A percentile compares a stretch with the other conserved stretches of the same genome.
phyloP scores from a whole-genome alignment of 805 yeast species.

The Wickerhamiella dianesei region DNA sequence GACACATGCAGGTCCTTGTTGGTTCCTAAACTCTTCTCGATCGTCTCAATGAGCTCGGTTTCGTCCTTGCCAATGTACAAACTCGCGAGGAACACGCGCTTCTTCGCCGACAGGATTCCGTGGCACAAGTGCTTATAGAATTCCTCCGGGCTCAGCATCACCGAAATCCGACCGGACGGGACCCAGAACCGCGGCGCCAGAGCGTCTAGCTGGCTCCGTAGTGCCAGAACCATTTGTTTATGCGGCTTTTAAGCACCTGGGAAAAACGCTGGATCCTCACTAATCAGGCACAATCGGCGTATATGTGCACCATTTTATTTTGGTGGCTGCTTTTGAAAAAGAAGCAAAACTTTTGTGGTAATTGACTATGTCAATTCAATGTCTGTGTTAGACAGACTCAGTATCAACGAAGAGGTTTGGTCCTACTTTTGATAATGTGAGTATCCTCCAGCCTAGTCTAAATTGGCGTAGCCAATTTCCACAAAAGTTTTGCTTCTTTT shows the following conservation, averaged over 20 bases:
- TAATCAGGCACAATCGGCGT: too few relatives aligned
- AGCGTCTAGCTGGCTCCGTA: conserved; percentile 8
- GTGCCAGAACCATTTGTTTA: neutral
- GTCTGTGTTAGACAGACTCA: too few relatives aligned
- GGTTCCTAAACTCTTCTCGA: conserved; percentile 43
- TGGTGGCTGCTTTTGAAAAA: too few relatives aligned
- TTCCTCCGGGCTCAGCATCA: conserved; percentile 37
- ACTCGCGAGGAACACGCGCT: conserved; percentile 67
- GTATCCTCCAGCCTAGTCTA: too few relatives aligned
- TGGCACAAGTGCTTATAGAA: conserved; percentile 51
- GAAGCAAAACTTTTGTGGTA: too few relatives aligned
- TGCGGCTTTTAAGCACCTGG: neutral
- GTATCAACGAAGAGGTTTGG: too few relatives aligned
- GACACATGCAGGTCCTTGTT: conserved; percentile 55
- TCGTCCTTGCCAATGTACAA: conserved; percentile 78
- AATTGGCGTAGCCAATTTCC: too few relatives aligned
- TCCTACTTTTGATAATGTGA: too few relatives aligned
- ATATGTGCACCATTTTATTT: too few relatives aligned
- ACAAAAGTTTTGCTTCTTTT: too few relatives aligned
- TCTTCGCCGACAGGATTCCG: conserved; percentile 49
- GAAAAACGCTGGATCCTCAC: neutral
- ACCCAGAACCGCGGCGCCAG: conserved; percentile 18
- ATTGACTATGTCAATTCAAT: too few relatives aligned
- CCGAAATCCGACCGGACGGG: conserved; percentile 11
- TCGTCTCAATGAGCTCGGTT: conserved; percentile 52